Base-by-base conservation (phyloP, 495 filamentous ascomycete species). In the Acidomyces sp. region DNA sequence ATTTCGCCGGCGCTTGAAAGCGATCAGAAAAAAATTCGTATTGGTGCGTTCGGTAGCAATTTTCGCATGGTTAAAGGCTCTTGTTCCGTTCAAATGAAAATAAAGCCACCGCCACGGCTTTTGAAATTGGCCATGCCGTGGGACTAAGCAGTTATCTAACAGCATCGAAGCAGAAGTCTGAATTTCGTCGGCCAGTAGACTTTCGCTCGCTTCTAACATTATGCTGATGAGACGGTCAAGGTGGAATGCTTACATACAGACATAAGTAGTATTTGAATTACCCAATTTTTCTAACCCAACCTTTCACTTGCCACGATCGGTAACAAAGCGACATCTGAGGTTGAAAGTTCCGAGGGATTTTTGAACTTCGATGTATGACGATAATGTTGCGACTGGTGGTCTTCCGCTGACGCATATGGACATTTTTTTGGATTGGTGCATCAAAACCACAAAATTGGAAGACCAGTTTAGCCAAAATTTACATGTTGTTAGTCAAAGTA, bases 201-300 rank as follows among this genome's bases (percentile, higher is more conserved):
- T n/a, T n/a, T n/a, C n/a, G n/a, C n/a, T n/a, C n/a, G n/a, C n/a
- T n/a, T n/a, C n/a, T n/a, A n/a, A n/a, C n/a, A n/a, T n/a, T n/a
- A n/a, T n/a, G n/a, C n/a, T n/a, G n/a, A n/a, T n/a, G n/a, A n/a
- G n/a, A n/a, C n/a, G n/a, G n/a, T n/a, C n/a, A n/a, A n/a, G n/a
- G n/a, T n/a, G n/a, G n/a, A n/a, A n/a, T n/a, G n/a, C n/a, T n/a
- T n/a, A n/a, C n/a, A n/a, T n/a, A n/a, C n/a, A 71, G 22, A 74
- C 53, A 33, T 74, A 71, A 24, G 74, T 68, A 0, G 64, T 66
- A 38, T 65, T 70, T 16, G 66, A 60, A 34, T 74, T 74, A 39
- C 72, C 70, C 1, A 67, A 39, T 10, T 39, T 54, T 12, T 60
- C 34, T 3, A 68, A 11, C 5, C 38, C 34, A 12, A 37, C 31